These are phyloP conservation scores for Gentiana straminea DNA, from an alignment of 257 asterid genomes.

Conservation along the genomic window DNA sequence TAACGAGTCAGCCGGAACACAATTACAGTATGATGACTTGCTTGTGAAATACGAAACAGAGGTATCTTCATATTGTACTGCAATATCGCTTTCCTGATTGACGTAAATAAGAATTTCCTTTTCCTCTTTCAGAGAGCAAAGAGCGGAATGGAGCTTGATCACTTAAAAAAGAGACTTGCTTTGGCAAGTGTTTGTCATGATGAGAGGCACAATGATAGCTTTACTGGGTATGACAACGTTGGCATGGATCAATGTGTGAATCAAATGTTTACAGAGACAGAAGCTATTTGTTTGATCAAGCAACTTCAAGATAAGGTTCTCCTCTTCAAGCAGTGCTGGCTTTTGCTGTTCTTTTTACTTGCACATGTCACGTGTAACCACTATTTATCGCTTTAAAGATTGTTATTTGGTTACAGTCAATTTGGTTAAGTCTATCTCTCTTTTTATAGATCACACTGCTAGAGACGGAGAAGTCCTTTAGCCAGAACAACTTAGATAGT, in stretches of 20 bases:
- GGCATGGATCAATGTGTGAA: slow-evolving; percentile 24
- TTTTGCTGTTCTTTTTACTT: slow-evolving; percentile 7
- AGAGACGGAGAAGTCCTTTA: slow-evolving; percentile 82
- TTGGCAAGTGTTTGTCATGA: slow-evolving; percentile 31
- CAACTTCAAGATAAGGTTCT: slow-evolving; percentile 86
- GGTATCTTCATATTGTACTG: slow-evolving; percentile 36
- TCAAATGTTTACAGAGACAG: slow-evolving; percentile 35
- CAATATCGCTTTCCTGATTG: slow-evolving; percentile 6
- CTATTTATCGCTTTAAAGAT: slow-evolving; percentile 3
- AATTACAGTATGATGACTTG: slow-evolving; percentile 61
- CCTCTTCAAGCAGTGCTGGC: slow-evolving; percentile 6
- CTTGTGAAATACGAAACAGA: slow-evolving; percentile 61
- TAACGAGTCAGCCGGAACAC: slow-evolving; percentile 35
- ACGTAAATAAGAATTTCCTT: slow-evolving; percentile 9
- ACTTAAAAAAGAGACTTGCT: slow-evolving; percentile 52
- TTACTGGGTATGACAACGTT: slow-evolving; percentile 14
- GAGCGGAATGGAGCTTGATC: slow-evolving; percentile 52
- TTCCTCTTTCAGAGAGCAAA: slow-evolving; percentile 41
- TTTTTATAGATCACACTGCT: slow-evolving; percentile 45
- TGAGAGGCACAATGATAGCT: slow-evolving; percentile 29
- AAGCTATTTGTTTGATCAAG: slow-evolving; percentile 64
- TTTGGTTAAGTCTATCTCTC: slow-evolving; percentile 1
- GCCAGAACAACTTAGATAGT: slow-evolving; percentile 58
- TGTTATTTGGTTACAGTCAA: not conserved
- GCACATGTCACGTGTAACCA: not conserved